phyloP scores from a whole-genome alignment of 2,329 filamentous ascomycete species.

The Botryosphaeria dothidea region DNA sequence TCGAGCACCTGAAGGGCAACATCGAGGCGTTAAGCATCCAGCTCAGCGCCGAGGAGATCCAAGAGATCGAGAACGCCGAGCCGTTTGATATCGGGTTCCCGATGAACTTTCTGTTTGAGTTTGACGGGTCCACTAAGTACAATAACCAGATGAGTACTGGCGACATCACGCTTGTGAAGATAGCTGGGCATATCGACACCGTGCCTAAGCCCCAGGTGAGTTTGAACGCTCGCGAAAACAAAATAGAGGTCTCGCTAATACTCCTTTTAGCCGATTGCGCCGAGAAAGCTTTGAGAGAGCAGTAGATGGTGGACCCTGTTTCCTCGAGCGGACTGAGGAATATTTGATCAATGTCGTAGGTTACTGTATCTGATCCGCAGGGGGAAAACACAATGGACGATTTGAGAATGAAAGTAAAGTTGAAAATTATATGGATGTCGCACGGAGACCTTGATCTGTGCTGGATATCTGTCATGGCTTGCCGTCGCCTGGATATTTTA shows the following conservation, averaged over 20 bases:
- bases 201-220: constrained; percentile 19
- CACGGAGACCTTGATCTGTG: no score
- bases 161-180: constrained; percentile 31
- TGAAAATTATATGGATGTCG: no score
- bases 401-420: no score
- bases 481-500: no score
- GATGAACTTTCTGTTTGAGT: constrained; percentile 52
- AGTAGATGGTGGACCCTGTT: not conserved
- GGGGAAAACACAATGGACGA: no score
- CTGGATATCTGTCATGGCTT: no score
- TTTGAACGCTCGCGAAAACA: not conserved
- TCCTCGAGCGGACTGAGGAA: no score
- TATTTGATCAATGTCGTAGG: no score
- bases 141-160: constrained; percentile 29
- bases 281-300: not conserved
- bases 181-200: constrained; percentile 30
- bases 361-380: no score
- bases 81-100: constrained; percentile 70
- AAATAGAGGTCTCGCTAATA: not conserved
- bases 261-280: not conserved
- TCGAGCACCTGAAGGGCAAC: constrained; percentile 69
- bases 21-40: constrained; percentile 66
- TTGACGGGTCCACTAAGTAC: constrained; percentile 26
- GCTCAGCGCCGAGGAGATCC: constrained; percentile 63
- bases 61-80: constrained; percentile 63